A percentile compares a stretch with the other conserved stretches of the same genome.
These are phyloP conservation scores for Penicillium pulvis DNA, from an alignment of 495 filamentous ascomycete genomes.

Conservation along the genomic window DNA sequence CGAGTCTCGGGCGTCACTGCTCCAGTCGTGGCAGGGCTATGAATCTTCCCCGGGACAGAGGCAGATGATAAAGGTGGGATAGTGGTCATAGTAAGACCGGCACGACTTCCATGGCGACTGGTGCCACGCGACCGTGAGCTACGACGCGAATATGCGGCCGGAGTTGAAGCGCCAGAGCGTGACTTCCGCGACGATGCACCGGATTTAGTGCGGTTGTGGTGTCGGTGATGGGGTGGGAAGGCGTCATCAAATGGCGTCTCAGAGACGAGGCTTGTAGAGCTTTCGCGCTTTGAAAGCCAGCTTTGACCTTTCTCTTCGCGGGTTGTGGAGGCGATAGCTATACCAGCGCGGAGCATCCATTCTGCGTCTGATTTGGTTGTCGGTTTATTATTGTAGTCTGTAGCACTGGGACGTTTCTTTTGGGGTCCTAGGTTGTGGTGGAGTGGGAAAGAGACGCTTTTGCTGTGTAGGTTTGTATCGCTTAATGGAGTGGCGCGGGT, in stretches of 20 bases:
- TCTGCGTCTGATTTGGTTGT: constrained; percentile 53
- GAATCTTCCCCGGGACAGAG: constrained; percentile 4
- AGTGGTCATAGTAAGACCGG: constrained; percentile 41
- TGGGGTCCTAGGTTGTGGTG: constrained; percentile 25
- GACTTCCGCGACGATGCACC: constrained; percentile 28
- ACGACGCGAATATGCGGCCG: constrained; percentile 31
- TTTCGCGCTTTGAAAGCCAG: constrained; percentile 74
- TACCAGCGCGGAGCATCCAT: constrained; percentile 76
- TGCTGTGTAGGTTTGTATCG: constrained; percentile 39
- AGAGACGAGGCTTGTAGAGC: constrained; percentile 66
- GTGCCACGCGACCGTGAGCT: constrained; percentile 35
- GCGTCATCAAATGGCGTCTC: constrained; percentile 31
- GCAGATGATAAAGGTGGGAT: constrained; percentile 15
- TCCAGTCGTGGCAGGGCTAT: constrained; percentile 11
- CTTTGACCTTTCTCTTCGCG: constrained; percentile 78
- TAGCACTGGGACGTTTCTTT: constrained; percentile 16
- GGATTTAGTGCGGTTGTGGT: constrained; percentile 30
- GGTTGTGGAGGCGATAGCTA: constrained; percentile 66
- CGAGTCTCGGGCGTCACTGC: constrained; percentile 20
- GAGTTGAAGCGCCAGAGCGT: constrained; percentile 44
- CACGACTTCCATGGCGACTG: constrained; percentile 39
- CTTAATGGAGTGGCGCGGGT: constrained; percentile 32
- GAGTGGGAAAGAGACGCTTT: constrained; percentile 24
- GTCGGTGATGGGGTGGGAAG: constrained; percentile 13
- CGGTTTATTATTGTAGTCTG: background rate